Base-by-base conservation (phyloP, 805 yeast genomes). In the Kazachstania africana region DNA sequence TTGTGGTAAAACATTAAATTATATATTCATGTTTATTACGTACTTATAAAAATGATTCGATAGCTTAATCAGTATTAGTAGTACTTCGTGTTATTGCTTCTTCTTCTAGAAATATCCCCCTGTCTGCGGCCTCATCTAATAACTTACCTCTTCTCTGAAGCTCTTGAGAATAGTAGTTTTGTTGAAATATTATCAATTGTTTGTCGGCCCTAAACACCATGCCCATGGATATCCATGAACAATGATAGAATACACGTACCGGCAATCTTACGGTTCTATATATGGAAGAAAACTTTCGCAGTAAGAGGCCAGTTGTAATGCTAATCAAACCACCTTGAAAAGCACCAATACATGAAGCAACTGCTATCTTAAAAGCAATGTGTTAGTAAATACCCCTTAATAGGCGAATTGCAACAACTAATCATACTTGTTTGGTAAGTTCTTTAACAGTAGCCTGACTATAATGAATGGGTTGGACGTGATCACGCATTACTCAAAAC, bases 71-170 rank as follows among this genome's bases (percentile, higher is more conserved):
- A 12, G 22, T 8, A 6, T 6, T 19, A 4, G 27, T 27, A 6
- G 18, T 21, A 28, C 35, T 27, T 4, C 27, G 18, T 12, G 35
- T 17, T 5, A 29, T 17, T 3, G 29, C 26, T 14, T 29, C 31
- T 19, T 60, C 66, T 32, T 63, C 66, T 25, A 63, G 34, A 29
- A 59, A 63, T 12, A 62, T 47, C 3, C 68, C 70, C 33, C 63
- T 51, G 18, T 64, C 68, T 9, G 68, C 68, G 17, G 68, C 68
- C 24, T 61, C 64, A 35, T 62, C 63, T 25, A 63, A 33, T 16
- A 61, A 44, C 28, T 44, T 52, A 23, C 46, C 47, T 37, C 66
- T 53, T 40, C 62, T 53, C n/a, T 36, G 37, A 26, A 44, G 35
- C 34, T 63, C 64, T 14, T 55, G 55, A 6, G 36, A 43, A 36